These are phyloP conservation scores for Orbilia brochopaga DNA, from an alignment of 2,329 filamentous ascomycete species.

Conservation along the genomic window DNA sequence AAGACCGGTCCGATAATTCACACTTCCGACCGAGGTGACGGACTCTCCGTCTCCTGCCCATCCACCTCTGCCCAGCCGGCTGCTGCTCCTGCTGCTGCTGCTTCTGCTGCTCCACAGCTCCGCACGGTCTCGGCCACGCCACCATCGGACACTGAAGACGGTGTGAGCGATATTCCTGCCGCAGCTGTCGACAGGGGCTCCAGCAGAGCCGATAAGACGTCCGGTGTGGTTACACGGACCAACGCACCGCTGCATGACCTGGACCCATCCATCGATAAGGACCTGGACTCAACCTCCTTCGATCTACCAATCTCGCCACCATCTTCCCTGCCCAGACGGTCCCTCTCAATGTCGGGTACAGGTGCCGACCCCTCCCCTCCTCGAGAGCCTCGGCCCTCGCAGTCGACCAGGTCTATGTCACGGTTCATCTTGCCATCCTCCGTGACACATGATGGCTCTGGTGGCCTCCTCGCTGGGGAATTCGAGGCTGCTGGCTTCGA, in stretches of 20 bases:
- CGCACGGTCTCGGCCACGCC: constrained; percentile 26
- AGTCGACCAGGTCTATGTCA: constrained; percentile 43
- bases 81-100: not conserved
- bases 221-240: constrained; percentile 48
- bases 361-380: constrained; percentile 16
- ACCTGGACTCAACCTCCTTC: constrained; percentile 12
- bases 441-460: constrained; percentile 22
- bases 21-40: constrained; percentile 47
- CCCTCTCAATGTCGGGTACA: constrained; percentile 30
- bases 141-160: constrained; percentile 35
- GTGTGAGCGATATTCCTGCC: not conserved
- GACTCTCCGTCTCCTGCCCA: constrained; percentile 6
- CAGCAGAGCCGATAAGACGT: constrained; percentile 14
- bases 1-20: constrained; percentile 32
- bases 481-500: constrained; percentile 31
- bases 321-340: constrained; percentile 34
- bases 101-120: constrained; percentile 1
- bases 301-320: constrained; percentile 43
- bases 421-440: constrained; percentile 45
- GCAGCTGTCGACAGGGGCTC: constrained; percentile 18
- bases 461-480: constrained; percentile 16
- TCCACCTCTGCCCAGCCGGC: not conserved
- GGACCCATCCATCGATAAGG: constrained; percentile 19
- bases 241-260: constrained; percentile 43
- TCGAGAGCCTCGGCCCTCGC: constrained; percentile 30